phyloP scores from a whole-genome alignment of 805 yeast genomes.

The Nakazawaea anatomiae region DNA sequence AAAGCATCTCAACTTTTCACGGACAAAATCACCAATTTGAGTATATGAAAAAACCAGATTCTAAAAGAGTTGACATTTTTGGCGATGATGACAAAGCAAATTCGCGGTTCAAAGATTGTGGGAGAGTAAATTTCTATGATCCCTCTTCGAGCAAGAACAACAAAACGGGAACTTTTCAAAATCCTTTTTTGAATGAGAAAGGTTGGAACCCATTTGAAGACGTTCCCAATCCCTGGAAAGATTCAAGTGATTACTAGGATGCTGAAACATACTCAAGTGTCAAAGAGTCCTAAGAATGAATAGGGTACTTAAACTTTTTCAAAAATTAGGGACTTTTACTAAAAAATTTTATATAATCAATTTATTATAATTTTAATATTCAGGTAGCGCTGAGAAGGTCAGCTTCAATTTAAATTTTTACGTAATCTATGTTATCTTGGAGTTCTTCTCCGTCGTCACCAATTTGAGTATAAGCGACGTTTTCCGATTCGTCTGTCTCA shows the following conservation, averaged over 20 bases:
- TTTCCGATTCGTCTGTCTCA: background rate
- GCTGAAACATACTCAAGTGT: too few relatives aligned
- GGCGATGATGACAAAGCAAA: background rate
- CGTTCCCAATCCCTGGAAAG: background rate
- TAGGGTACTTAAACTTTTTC: background rate
- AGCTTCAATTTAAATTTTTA: slow-evolving; percentile 2
- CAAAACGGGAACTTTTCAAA: background rate
- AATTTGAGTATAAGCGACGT: background rate
- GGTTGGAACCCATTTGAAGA: background rate
- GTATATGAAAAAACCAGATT: background rate
- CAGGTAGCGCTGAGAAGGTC: background rate
- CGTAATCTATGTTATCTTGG: slow-evolving; percentile 17
- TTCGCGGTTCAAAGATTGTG: background rate
- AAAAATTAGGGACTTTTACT: background rate
- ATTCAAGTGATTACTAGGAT: background rate
- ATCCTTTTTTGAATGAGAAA: background rate
- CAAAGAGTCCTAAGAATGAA: background rate
- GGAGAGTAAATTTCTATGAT: background rate
- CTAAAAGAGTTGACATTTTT: background rate
- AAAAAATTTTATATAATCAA: background rate
- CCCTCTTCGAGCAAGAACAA: background rate
- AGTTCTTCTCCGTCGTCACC: slow-evolving; percentile 13
- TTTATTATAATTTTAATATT: background rate
- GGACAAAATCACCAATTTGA: background rate
- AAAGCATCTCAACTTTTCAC: background rate